Percentiles rank a stretch among this genome's conserved stretches.
Conservation (phyloP, 75 land plant species). For the Sequoiadendron giganteum region DNA sequence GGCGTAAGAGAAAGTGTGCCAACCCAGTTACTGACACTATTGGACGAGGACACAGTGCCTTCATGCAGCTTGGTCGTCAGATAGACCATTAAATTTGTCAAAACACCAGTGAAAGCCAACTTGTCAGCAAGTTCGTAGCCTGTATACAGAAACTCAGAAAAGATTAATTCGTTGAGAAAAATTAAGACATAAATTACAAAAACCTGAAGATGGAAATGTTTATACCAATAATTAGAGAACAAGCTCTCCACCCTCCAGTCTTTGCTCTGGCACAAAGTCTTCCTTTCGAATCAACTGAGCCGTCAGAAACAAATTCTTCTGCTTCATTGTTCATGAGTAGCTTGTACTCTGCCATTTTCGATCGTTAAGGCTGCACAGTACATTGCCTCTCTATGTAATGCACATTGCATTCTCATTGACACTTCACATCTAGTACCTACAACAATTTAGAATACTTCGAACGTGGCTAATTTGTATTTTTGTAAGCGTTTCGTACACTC, state of each 20-base stretch:
- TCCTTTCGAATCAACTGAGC: constrained; percentile 40
- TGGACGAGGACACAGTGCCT: constrained; percentile 57
- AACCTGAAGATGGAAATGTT: too few relatives aligned
- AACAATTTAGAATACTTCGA: too few relatives aligned
- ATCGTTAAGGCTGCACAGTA: too few relatives aligned
- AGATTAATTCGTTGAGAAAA: too few relatives aligned
- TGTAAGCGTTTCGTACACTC: too few relatives aligned
- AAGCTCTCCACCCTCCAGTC: constrained; percentile 39
- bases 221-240: constrained; percentile 31
- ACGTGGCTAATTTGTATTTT: too few relatives aligned
- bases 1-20: constrained; percentile 81
- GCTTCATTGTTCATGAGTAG: not conserved
- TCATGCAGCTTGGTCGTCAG: constrained; percentile 66
- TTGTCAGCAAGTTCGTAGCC: constrained; percentile 76
- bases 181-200: too few relatives aligned
- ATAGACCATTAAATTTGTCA: constrained; percentile 59
- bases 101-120: constrained; percentile 65
- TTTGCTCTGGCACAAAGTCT: constrained; percentile 18
- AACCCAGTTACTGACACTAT: constrained; percentile 72
- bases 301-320: constrained; percentile 15
- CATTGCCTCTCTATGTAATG: too few relatives aligned
- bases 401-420: too few relatives aligned
- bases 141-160: not conserved
- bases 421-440: too few relatives aligned
- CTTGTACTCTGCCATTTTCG: too few relatives aligned